phyloP scores from a whole-genome alignment of 495 filamentous ascomycete species.

The Hypoxylon crocopeplum region DNA sequence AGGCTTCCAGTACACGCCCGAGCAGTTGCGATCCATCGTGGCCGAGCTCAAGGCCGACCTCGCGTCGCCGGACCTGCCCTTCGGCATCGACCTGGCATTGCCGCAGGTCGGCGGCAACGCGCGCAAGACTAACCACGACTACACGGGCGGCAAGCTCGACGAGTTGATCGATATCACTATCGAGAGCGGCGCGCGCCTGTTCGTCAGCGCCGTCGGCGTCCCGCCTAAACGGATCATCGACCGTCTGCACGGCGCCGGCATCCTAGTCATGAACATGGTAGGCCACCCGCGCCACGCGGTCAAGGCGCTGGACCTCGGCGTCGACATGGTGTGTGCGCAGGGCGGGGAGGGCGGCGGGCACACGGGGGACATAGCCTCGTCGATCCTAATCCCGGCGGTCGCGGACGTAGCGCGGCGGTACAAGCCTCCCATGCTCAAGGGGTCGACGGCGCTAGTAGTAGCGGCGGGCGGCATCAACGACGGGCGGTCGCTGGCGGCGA shows the following conservation, averaged over 20 bases:
- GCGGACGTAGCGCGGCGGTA: constrained; percentile 74
- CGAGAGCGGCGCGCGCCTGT: constrained; percentile 75
- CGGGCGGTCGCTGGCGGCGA: constrained; percentile 72
- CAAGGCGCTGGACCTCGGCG: constrained; percentile 80
- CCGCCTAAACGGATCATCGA: constrained; percentile 73
- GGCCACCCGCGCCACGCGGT: constrained; percentile 84
- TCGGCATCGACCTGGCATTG: constrained; percentile 87
- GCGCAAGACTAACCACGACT: constrained; percentile 89
- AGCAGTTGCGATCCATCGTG: constrained; percentile 79
- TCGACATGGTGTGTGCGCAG: constrained; percentile 86
- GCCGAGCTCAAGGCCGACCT: constrained; percentile 80
- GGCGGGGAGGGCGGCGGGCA: constrained; percentile 82
- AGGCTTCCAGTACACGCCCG: constrained; percentile 83
- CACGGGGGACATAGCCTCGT: constrained; percentile 77
- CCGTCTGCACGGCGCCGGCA: constrained; percentile 72
- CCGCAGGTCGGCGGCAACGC: constrained; percentile 82
- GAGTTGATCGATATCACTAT: constrained; percentile 83
- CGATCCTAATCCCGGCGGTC: constrained; percentile 74
- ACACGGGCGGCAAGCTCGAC: constrained; percentile 83
- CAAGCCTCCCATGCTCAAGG: constrained; percentile 54
- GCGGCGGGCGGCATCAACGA: constrained; percentile 79
- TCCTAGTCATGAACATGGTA: constrained; percentile 96
- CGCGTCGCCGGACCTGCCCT: constrained; percentile 64
- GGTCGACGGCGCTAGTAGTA: constrained; percentile 67
- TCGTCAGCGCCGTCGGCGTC: constrained; percentile 84